A percentile compares a stretch with the other conserved stretches of the same genome.
Evolutionary conservation across 2,329 filamentous ascomycete species (phyloP).

Genomic region (Calonectria pauciramosa): DNA sequence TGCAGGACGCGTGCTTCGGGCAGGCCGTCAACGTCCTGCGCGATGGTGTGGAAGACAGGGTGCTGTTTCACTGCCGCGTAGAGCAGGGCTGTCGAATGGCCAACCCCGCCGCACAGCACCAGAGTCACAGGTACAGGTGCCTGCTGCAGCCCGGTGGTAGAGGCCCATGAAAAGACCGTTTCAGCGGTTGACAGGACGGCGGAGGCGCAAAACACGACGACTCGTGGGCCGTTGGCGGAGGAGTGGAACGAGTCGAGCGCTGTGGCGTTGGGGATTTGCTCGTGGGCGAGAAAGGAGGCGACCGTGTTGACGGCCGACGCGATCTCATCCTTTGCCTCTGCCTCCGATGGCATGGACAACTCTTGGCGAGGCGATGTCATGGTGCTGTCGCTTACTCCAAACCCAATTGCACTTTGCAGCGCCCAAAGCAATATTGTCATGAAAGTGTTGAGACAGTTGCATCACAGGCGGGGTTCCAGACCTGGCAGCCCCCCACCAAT

Average conservation of each 20-base stretch:
- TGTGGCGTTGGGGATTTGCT: conserved; percentile 23
- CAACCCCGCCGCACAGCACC: conserved; percentile 39
- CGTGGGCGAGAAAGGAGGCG: conserved; percentile 32
- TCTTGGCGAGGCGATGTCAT: not conserved
- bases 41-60: conserved; percentile 27
- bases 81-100: conserved; percentile 38
- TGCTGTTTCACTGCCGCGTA: conserved; percentile 36
- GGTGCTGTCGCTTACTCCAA: not conserved
- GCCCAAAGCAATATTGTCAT: not conserved
- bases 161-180: conserved; percentile 29
- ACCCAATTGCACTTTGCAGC: not conserved
- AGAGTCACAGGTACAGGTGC: not conserved
- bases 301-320: conserved; percentile 24
- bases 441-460: not conserved
- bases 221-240: not conserved
- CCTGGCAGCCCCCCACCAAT: not conserved
- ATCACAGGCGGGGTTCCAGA: not conserved
- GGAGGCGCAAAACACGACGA: conserved; percentile 37
- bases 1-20: conserved; percentile 37
- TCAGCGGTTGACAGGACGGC: conserved; percentile 34
- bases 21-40: conserved; percentile 10
- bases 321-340: not conserved
- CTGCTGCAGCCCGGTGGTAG: not conserved
- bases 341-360: not conserved
- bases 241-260: conserved; percentile 23